Evolutionary conservation across 2,329 filamentous ascomycete species (phyloP).

Genomic region (Acephala macrosclerotiorum): DNA sequence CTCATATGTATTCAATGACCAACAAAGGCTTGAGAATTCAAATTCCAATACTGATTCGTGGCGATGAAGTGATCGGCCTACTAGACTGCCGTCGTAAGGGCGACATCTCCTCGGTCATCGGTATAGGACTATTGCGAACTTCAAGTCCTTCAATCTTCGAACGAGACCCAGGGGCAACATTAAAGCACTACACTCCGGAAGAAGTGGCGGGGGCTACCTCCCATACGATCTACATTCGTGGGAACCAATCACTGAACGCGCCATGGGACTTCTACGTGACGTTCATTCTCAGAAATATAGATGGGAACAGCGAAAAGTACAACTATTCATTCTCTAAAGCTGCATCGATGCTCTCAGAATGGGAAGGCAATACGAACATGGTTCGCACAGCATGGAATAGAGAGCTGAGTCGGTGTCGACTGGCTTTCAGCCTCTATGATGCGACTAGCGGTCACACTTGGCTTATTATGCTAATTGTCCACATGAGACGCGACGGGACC

Average conservation of each 20-base stretch:
- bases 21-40: conserved; percentile 3
- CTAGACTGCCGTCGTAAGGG: background rate
- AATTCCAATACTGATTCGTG: background rate
- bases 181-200: background rate
- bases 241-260: conserved; percentile 4
- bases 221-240: background rate
- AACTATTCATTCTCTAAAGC: background rate
- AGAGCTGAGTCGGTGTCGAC: background rate
- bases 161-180: background rate
- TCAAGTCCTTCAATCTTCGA: conserved; percentile 4
- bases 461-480: background rate
- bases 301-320: background rate
- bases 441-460: conserved; percentile 3
- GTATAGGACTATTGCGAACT: background rate
- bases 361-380: background rate
- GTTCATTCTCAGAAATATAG: background rate
- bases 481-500: background rate
- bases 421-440: background rate
- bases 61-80: background rate
- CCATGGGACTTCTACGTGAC: conserved; percentile 4
- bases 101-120: background rate
- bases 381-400: conserved; percentile 5
- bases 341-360: conserved; percentile 2
- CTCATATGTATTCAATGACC: background rate
- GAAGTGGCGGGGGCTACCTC: background rate